Evolutionary conservation across 2,329 filamentous ascomycete species (phyloP).

Genomic region (Exophiala sp.): DNA sequence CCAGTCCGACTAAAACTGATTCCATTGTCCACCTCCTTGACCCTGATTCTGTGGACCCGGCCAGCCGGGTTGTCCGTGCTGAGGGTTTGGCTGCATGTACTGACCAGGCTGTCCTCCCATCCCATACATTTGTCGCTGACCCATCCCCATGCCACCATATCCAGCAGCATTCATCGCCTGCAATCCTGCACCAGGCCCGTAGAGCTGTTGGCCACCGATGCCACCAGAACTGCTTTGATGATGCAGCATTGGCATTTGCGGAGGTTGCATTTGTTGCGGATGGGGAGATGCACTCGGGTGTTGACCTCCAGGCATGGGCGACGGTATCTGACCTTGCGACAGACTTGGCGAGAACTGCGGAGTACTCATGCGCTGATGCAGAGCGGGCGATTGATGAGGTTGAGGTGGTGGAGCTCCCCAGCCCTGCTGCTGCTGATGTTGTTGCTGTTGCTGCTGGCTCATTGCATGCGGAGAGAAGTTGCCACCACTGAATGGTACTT

Average conservation of each 20-base stretch:
- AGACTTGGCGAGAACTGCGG: constrained; percentile 26
- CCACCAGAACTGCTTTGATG: constrained; percentile 21
- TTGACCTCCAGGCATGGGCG: constrained; percentile 22
- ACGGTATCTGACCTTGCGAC: constrained; percentile 27
- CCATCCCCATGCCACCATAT: constrained; percentile 24
- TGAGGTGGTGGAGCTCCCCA: constrained; percentile 64
- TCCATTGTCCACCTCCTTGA: constrained; percentile 22
- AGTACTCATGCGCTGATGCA: constrained; percentile 36
- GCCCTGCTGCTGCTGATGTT: constrained; percentile 57
- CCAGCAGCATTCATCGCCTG: constrained; percentile 27
- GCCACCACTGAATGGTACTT: constrained; percentile 58
- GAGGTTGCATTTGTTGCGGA: constrained; percentile 29
- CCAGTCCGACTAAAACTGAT: constrained; percentile 9
- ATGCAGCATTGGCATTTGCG: constrained; percentile 28
- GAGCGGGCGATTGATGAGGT: constrained; percentile 57
- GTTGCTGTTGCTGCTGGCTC: constrained; percentile 57
- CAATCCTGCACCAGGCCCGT: constrained; percentile 27
- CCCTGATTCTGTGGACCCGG: constrained; percentile 19
- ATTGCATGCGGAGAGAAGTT: constrained; percentile 39
- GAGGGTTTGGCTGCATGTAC: constrained; percentile 26
- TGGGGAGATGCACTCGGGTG: constrained; percentile 25
- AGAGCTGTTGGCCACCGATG: constrained; percentile 25
- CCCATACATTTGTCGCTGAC: constrained; percentile 24
- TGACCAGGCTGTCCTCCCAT: constrained; percentile 20
- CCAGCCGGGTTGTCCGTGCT: constrained; percentile 25